Conservation (phyloP, 75 land plant species). For the Sequoia sempervirens region DNA sequence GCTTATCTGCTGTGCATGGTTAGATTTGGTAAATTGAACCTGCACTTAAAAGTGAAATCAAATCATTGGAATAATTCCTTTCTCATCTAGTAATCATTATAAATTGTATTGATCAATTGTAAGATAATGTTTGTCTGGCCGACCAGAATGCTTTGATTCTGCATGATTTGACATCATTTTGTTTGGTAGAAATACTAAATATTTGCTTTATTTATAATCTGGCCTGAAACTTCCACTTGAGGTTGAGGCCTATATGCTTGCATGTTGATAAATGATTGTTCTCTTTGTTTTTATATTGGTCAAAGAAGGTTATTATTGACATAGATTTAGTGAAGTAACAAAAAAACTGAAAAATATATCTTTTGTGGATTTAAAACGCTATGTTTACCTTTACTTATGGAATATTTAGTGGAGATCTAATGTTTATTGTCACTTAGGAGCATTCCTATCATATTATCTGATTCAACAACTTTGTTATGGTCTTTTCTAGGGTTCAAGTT, state of each 20-base stretch:
- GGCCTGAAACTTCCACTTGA: too few relatives aligned
- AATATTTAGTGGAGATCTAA: not conserved
- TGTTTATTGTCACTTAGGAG: not conserved
- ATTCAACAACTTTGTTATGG: not conserved
- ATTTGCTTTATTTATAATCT: not conserved
- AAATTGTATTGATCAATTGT: not conserved
- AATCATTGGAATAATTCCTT: not conserved
- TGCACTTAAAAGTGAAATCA: not conserved
- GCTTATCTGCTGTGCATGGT: not conserved
- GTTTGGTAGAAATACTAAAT: not conserved
- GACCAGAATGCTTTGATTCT: not conserved
- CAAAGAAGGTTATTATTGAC: not conserved
- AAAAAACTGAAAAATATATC: too few relatives aligned
- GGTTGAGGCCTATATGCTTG: not conserved
- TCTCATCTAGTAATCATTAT: not conserved
- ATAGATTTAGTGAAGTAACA: not conserved
- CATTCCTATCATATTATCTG: not conserved
- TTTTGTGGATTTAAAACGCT: not conserved
- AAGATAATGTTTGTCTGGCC: not conserved
- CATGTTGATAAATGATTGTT: not conserved
- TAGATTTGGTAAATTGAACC: not conserved
- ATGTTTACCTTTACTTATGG: not conserved
- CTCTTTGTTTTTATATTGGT: not conserved
- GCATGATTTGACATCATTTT: not conserved
- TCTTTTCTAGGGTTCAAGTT: constrained; percentile 75